Percentiles rank a stretch among this genome's conserved stretches.
Evolutionary conservation across 1,284 basidiomycete genomes (phyloP).

Genomic region (Puccinia hordei): DNA sequence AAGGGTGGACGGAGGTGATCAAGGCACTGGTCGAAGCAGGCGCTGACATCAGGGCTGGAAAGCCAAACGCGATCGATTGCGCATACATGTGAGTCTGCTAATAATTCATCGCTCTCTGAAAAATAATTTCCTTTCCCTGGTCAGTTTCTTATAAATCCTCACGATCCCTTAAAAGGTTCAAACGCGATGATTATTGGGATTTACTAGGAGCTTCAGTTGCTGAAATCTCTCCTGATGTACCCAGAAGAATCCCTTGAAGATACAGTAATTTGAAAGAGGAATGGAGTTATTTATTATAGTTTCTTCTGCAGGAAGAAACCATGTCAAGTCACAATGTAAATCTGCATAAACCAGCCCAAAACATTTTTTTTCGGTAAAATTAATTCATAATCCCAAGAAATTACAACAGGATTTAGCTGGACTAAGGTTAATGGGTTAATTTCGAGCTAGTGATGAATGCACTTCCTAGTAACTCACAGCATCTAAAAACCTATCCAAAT

Average conservation of each 20-base stretch:
- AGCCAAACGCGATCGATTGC: slow-evolving; percentile 72
- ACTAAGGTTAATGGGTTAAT: too few species aligned
- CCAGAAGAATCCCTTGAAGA: slow-evolving; percentile 1
- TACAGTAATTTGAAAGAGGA: too few species aligned
- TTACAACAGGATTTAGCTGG: too few species aligned
- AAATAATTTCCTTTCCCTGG: background rate
- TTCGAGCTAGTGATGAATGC: too few species aligned
- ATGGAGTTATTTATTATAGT: too few species aligned
- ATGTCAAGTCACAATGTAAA: too few species aligned
- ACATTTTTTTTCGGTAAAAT: too few species aligned
- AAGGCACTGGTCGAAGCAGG: slow-evolving; percentile 67
- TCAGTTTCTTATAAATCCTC: background rate
- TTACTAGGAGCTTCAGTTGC: slow-evolving; percentile 7
- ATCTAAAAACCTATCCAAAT: too few species aligned
- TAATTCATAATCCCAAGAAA: too few species aligned
- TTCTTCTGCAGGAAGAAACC: too few species aligned
- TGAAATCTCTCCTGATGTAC: slow-evolving; percentile 22
- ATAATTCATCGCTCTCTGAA: background rate
- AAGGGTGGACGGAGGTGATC: slow-evolving; percentile 69
- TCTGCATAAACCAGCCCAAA: too few species aligned
- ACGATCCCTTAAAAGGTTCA: slow-evolving; percentile 18
- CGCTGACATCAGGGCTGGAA: slow-evolving; percentile 71
- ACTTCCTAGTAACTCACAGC: too few species aligned
- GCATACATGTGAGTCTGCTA: slow-evolving; percentile 59
- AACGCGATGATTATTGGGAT: slow-evolving; percentile 21